Conservation (phyloP, 306 rosid genomes). For the Vachellia collinsii region DNA sequence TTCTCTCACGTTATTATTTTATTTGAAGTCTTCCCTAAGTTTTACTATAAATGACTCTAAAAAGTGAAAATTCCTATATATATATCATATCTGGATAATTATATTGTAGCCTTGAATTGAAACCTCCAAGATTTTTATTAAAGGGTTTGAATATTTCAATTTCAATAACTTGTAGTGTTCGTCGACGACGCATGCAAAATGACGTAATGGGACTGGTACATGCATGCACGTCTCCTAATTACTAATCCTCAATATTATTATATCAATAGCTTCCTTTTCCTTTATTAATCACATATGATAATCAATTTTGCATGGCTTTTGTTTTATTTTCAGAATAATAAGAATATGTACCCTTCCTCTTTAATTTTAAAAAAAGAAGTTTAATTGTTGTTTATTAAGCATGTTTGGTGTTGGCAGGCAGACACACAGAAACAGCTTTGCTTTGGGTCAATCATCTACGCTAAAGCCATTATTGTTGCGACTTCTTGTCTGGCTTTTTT, state of each 20-base stretch:
- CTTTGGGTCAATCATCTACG: background rate
- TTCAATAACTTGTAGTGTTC: background rate
- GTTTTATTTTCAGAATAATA: background rate
- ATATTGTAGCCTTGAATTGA: too few relatives aligned
- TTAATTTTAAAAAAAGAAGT: background rate
- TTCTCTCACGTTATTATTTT: background rate
- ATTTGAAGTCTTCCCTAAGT: background rate
- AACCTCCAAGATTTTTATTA: background rate
- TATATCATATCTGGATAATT: too few relatives aligned
- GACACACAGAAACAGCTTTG: background rate
- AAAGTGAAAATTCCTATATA: too few relatives aligned
- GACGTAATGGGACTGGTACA: background rate
- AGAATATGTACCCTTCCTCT: background rate
- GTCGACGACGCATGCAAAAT: background rate
- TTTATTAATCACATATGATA: background rate
- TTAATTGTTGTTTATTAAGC: background rate
- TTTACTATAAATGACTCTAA: background rate
- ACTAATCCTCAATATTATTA: background rate
- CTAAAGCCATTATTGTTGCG: background rate
- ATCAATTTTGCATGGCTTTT: background rate
- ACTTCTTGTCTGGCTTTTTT: background rate
- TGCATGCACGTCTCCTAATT: background rate
- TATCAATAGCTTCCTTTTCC: background rate
- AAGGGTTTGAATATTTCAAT: background rate
- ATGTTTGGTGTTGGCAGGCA: background rate